phyloP scores from a whole-genome alignment of 257 asterid species.

The Solanum habrochaites region DNA sequence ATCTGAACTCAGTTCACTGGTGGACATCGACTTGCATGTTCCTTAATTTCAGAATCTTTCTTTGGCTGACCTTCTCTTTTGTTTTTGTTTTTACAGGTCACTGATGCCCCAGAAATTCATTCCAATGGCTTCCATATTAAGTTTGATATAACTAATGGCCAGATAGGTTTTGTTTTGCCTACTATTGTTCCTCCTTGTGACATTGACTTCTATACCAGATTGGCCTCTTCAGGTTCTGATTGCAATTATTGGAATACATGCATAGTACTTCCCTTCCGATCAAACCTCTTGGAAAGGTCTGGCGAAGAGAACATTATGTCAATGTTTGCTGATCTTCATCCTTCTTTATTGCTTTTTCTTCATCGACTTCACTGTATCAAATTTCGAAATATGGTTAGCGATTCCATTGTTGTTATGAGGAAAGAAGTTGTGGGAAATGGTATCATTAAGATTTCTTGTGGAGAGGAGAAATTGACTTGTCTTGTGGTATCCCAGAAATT shows the following conservation, averaged over 20 bases:
- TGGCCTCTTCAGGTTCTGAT: slow-evolving; percentile 39
- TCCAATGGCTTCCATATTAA: slow-evolving; percentile 88
- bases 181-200: slow-evolving; percentile 79
- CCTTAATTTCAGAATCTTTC: neutral
- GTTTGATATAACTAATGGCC: slow-evolving; percentile 83
- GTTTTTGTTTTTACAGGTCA: slow-evolving; percentile 36
- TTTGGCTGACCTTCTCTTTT: neutral
- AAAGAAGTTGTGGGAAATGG: slow-evolving; percentile 70
- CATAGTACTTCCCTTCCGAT: slow-evolving; percentile 81
- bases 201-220: slow-evolving; percentile 42
- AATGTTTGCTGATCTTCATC: slow-evolving; percentile 91
- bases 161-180: slow-evolving; percentile 95
- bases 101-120: slow-evolving; percentile 95
- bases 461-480: slow-evolving; percentile 76
- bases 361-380: slow-evolving; percentile 38
- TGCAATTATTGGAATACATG: slow-evolving; percentile 69
- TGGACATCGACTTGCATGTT: neutral
- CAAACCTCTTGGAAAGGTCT: slow-evolving; percentile 36
- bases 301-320: slow-evolving; percentile 50
- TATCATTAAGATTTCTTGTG: slow-evolving; percentile 60
- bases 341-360: slow-evolving; percentile 65
- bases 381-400: slow-evolving; percentile 55
- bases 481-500: slow-evolving; percentile 68
- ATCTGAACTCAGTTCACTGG: neutral
- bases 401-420: slow-evolving; percentile 63